These are phyloP conservation scores for Fabrea salina DNA, from an alignment of 169 alveolate genomes.

Conservation along the genomic window DNA sequence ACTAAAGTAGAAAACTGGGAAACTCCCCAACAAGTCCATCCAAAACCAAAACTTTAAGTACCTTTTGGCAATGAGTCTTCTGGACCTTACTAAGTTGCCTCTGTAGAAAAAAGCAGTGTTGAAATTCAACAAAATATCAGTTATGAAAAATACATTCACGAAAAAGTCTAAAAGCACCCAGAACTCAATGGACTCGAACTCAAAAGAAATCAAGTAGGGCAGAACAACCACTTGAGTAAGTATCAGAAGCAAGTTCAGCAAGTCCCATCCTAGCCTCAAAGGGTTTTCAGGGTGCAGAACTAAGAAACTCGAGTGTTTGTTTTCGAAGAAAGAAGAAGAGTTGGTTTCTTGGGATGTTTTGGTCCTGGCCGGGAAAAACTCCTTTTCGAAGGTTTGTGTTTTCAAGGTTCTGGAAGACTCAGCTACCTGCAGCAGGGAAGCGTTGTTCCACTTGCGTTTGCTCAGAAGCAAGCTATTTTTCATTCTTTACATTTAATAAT, in stretches of 20 bases:
- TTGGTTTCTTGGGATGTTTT: too few relatives aligned
- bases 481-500: too few relatives aligned
- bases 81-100: constrained; percentile 44
- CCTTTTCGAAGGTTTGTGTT: too few relatives aligned
- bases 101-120: constrained; percentile 51
- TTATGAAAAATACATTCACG: constrained; percentile 36
- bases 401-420: too few relatives aligned
- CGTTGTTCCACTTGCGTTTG: too few relatives aligned
- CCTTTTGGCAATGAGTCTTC: constrained; percentile 16
- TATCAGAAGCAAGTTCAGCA: constrained; percentile 31
- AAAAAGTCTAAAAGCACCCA: constrained; percentile 27
- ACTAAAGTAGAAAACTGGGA: constrained; percentile 40
- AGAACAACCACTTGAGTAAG: constrained; percentile 37
- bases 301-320: too few relatives aligned
- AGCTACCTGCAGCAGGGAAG: too few relatives aligned
- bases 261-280: constrained; percentile 27
- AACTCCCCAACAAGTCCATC: constrained; percentile 41
- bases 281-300: background rate
- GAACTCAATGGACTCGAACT: background rate
- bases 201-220: constrained; percentile 50
- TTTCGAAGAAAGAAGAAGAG: too few relatives aligned
- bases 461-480: too few relatives aligned
- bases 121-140: constrained; percentile 46
- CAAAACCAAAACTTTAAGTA: constrained; percentile 49
- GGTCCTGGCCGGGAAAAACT: too few relatives aligned